Percentiles rank a stretch among this genome's conserved stretches.
Conservation (phyloP, 352 stramenopile genomes). For the Lagenidium giganteum region DNA sequence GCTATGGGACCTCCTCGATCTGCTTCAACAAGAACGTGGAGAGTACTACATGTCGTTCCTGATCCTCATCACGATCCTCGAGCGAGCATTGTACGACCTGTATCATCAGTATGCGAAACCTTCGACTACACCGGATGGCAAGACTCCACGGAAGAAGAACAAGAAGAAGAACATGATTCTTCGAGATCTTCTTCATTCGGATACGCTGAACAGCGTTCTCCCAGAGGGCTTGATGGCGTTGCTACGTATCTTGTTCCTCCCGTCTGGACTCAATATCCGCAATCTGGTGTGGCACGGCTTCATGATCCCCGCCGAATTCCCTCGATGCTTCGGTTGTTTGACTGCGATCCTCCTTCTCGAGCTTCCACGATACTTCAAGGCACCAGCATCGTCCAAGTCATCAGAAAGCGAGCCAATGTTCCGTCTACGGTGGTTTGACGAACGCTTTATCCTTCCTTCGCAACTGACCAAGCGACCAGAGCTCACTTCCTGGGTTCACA, state of each 20-base stretch:
- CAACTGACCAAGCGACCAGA: background rate
- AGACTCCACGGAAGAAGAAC: background rate
- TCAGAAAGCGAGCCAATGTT: constrained; percentile 20
- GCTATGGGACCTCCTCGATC: constrained; percentile 17
- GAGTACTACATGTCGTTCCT: constrained; percentile 59
- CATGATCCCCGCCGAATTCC: constrained; percentile 39
- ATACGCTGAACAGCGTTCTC: constrained; percentile 23
- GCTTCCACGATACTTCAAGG: constrained; percentile 17
- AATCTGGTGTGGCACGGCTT: constrained; percentile 78
- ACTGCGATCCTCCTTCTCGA: constrained; percentile 37
- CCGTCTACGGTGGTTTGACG: constrained; percentile 13
- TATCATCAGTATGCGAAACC: constrained; percentile 20
- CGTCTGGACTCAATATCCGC: constrained; percentile 52
- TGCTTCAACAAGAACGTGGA: constrained; percentile 18
- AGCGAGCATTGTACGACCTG: constrained; percentile 59
- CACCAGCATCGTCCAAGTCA: background rate
- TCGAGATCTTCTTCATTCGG: constrained; percentile 47
- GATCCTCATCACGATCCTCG: constrained; percentile 52
- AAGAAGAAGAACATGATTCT: constrained; percentile 66
- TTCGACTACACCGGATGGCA: background rate
- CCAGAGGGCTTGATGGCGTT: constrained; percentile 32
- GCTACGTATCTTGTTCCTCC: constrained; percentile 51
- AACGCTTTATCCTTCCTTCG: constrained; percentile 5
- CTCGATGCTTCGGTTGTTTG: constrained; percentile 49
- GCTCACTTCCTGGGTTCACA: too few relatives aligned